A percentile compares a stretch with the other conserved stretches of the same genome.
Evolutionary conservation across 2,329 filamentous ascomycete genomes (phyloP).

Genomic region (Aureobasidium zeae): DNA sequence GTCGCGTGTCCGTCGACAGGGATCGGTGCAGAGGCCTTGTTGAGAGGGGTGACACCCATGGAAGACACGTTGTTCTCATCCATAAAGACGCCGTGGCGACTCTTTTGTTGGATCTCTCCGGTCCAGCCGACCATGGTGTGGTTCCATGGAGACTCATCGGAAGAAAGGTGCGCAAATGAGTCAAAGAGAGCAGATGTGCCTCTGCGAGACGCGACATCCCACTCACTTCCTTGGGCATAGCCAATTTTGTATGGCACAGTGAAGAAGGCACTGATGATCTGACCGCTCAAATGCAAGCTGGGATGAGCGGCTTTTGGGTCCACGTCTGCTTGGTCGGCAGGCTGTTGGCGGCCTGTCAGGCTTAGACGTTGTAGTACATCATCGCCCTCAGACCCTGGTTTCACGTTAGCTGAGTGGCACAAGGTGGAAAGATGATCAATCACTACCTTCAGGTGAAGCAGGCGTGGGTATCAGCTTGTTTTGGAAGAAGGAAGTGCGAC

Average conservation of each 20-base stretch:
- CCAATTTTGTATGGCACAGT: constrained; percentile 53
- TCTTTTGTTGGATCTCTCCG: constrained; percentile 50
- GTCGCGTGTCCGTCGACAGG: constrained; percentile 54
- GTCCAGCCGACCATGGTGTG: constrained; percentile 94
- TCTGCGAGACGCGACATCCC: constrained; percentile 64
- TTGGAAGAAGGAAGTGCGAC: constrained; percentile 31
- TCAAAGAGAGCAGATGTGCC: constrained; percentile 90
- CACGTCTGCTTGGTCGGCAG: constrained; percentile 36
- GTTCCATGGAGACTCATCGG: constrained; percentile 75
- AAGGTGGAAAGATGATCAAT: too few relatives aligned
- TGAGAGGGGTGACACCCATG: constrained; percentile 48
- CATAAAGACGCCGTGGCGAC: constrained; percentile 20
- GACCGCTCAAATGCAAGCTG: constrained; percentile 49
- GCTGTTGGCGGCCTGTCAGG: constrained; percentile 32
- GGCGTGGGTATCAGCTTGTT: constrained; percentile 8
- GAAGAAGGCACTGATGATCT: constrained; percentile 55
- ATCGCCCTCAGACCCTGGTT: constrained; percentile 26
- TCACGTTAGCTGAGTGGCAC: constrained; percentile 8
- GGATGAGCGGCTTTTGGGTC: constrained; percentile 49
- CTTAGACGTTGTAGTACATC: constrained; percentile 48
- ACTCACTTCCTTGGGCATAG: constrained; percentile 44
- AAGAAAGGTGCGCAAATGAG: constrained; percentile 79
- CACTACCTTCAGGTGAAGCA: constrained; percentile 12
- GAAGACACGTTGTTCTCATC: constrained; percentile 36
- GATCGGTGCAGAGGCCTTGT: constrained; percentile 69